Conservation (phyloP, 2,329 filamentous ascomycete genomes). For the Aspergillus floridensis region DNA sequence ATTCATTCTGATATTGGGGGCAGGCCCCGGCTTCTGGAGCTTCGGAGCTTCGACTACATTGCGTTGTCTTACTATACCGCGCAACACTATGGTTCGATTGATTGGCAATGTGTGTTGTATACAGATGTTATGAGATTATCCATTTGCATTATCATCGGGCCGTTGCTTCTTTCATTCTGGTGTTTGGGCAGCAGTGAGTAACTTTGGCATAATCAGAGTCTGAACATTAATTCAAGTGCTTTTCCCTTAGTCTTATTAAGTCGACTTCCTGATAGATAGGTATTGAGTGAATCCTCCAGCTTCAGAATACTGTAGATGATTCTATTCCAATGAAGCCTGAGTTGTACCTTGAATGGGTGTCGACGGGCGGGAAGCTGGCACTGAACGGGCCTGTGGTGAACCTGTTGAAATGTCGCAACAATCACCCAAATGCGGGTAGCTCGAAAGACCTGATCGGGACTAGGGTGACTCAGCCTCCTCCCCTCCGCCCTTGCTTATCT, state of each 20-base stretch:
- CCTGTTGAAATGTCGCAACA: background rate
- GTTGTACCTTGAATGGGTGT: no score
- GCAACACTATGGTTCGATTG: background rate
- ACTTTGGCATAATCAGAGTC: no score
- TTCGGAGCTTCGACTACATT: background rate
- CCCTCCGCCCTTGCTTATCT: conserved; percentile 13
- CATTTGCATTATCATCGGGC: background rate
- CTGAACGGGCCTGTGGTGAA: no score
- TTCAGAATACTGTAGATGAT: no score
- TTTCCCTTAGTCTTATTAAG: no score
- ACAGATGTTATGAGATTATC: background rate
- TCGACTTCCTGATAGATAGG: no score
- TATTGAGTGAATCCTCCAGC: no score
- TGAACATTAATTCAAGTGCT: no score
- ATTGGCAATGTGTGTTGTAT: background rate
- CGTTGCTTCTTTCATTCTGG: background rate
- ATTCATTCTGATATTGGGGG: conserved; percentile 22
- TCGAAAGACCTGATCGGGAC: conserved; percentile 21
- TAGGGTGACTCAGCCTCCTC: conserved; percentile 20
- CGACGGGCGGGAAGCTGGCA: no score
- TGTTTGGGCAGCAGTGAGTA: conserved; percentile 6
- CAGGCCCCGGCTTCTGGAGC: conserved; percentile 23
- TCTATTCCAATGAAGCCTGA: no score
- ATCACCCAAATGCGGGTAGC: background rate
- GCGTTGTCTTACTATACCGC: background rate